A percentile compares a stretch with the other conserved stretches of the same genome.
phyloP scores from a whole-genome alignment of 2,329 filamentous ascomycete genomes.

The Colletotrichum sp. region DNA sequence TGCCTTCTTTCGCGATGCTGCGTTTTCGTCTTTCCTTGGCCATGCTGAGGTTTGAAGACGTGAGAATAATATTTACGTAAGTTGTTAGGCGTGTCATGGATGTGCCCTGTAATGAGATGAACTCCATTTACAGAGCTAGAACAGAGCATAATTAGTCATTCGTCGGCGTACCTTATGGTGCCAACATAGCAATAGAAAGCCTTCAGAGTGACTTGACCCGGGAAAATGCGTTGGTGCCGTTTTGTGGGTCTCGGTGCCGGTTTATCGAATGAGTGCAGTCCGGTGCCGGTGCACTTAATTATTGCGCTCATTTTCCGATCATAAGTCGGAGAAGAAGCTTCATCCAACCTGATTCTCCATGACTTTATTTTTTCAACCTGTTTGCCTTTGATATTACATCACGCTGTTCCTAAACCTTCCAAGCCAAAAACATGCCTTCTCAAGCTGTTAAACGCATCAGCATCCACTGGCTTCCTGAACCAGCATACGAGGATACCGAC shows the following conservation, averaged over 20 bases:
- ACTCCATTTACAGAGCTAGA: background rate
- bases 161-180: background rate
- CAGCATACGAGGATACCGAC: conserved; percentile 26
- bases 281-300: background rate
- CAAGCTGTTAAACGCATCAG: conserved; percentile 28
- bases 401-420: background rate
- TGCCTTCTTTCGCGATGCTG: background rate
- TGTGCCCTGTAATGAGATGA: background rate
- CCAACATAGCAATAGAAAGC: background rate
- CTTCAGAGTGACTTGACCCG: background rate
- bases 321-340: background rate
- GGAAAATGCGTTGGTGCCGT: background rate
- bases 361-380: background rate
- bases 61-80: background rate
- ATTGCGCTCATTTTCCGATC: background rate
- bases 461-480: conserved; percentile 27
- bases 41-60: background rate
- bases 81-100: background rate
- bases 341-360: background rate
- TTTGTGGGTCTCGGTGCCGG: background rate
- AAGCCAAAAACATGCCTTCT: background rate
- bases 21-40: background rate
- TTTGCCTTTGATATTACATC: background rate
- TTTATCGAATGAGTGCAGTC: background rate
- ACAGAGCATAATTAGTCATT: background rate